Percentiles rank a stretch among this genome's conserved stretches.
Conservation (phyloP, 352 stramenopile species). For the Phytopythium ostracodes region DNA sequence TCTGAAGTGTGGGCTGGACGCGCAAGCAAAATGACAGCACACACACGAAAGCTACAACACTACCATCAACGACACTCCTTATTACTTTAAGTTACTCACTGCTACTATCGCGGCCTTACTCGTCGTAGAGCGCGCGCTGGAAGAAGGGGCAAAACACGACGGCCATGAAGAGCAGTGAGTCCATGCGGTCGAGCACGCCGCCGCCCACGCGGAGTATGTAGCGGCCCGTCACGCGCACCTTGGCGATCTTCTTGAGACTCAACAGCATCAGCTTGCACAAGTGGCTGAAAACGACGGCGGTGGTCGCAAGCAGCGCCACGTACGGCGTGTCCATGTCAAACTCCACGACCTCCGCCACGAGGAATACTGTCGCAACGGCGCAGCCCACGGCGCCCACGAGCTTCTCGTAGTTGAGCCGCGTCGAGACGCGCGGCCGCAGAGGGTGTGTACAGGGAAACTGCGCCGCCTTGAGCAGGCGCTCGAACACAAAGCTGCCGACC, state of each 20-base stretch:
- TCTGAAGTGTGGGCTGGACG: too few relatives aligned
- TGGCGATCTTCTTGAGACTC: constrained; percentile 60
- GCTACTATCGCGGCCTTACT: neutral
- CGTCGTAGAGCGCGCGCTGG: constrained; percentile 27
- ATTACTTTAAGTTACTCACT: neutral
- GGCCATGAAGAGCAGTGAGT: constrained; percentile 54
- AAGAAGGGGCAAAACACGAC: constrained; percentile 55
- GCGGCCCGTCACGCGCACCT: constrained; percentile 32
- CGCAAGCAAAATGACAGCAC: too few relatives aligned
- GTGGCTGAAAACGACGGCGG: constrained; percentile 39
- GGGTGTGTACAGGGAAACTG: constrained; percentile 58
- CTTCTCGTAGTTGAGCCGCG: constrained; percentile 58
- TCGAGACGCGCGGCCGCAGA: constrained; percentile 40
- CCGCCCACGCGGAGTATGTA: constrained; percentile 44
- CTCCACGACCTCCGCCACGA: constrained; percentile 25
- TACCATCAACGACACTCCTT: neutral
- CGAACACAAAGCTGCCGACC: constrained; percentile 46
- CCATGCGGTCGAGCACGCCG: constrained; percentile 50
- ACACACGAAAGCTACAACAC: too few relatives aligned
- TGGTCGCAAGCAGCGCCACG: constrained; percentile 26
- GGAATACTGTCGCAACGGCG: constrained; percentile 28
- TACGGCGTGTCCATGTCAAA: constrained; percentile 29
- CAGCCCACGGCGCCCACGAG: constrained; percentile 40
- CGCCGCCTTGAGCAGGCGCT: constrained; percentile 36
- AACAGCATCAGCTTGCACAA: constrained; percentile 53